These are phyloP conservation scores for Neofusicoccum sp. DNA, from an alignment of 2,329 filamentous ascomycete species.

Conservation along the genomic window DNA sequence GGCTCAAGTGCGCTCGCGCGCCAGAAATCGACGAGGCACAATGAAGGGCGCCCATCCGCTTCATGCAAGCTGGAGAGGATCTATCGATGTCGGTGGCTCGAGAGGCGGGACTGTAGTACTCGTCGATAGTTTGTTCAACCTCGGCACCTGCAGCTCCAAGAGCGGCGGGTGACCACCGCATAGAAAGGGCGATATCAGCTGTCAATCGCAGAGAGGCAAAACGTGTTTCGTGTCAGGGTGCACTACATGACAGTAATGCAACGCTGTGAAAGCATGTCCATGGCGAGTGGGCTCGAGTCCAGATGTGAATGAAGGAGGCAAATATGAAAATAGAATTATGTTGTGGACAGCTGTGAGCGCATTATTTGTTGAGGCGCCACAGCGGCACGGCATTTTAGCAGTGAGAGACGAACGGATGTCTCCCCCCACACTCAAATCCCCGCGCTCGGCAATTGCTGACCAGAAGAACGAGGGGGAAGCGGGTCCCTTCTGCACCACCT, in stretches of 20 bases:
- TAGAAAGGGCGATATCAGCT: not conserved
- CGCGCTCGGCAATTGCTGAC: slow-evolving; percentile 12
- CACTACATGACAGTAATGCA: slow-evolving; percentile 5
- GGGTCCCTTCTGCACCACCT: slow-evolving; percentile 3
- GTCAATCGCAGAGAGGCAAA: not conserved
- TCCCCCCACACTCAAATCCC: slow-evolving; percentile 3
- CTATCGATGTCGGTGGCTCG: not conserved
- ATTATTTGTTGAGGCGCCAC: not conserved
- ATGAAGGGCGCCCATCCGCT: not conserved
- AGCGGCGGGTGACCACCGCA: no score
- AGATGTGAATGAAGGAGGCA: not conserved
- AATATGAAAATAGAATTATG: not conserved
- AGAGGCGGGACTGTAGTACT: slow-evolving; percentile 3
- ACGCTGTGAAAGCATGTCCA: not conserved
- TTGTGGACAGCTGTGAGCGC: not conserved
- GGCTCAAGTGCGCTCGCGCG: not conserved
- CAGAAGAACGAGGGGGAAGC: not conserved
- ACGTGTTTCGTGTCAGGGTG: not conserved
- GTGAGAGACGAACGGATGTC: not conserved
- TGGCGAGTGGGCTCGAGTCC: not conserved
- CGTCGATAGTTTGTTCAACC: not conserved
- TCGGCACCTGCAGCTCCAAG: not conserved
- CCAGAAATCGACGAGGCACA: not conserved
- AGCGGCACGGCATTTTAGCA: not conserved
- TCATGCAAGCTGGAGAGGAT: not conserved